Evolutionary conservation across 2,329 filamentous ascomycete genomes (phyloP).

Genomic region (Xylariaceae sp.): DNA sequence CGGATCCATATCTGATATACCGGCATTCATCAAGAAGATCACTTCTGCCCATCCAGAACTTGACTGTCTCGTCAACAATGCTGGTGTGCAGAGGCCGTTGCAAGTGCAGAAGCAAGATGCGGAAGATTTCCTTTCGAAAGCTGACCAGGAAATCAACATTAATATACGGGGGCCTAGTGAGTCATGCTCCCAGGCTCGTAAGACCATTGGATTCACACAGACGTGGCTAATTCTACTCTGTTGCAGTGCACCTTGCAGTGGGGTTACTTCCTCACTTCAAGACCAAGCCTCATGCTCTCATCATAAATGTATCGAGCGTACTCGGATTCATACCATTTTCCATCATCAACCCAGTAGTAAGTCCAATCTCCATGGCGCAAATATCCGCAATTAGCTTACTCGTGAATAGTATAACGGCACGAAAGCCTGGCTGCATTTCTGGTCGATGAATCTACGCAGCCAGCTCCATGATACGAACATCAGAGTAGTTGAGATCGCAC

Average conservation of each 20-base stretch:
- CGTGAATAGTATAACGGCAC: conserved; percentile 50
- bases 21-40: conserved; percentile 41
- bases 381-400: neutral
- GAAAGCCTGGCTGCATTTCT: conserved; percentile 57
- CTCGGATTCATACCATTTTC: conserved; percentile 50
- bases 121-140: conserved; percentile 43
- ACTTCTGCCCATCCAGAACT: conserved; percentile 48
- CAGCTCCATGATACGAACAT: conserved; percentile 44
- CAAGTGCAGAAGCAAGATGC: conserved; percentile 37
- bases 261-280: conserved; percentile 47
- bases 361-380: neutral
- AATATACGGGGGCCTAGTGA: conserved; percentile 49
- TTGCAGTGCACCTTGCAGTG: conserved; percentile 47
- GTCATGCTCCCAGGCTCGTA: too few relatives aligned
- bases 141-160: conserved; percentile 55
- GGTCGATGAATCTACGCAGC: conserved; percentile 50
- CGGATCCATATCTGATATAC: conserved; percentile 40
- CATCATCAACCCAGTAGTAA: conserved; percentile 45
- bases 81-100: conserved; percentile 53
- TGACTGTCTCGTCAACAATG: conserved; percentile 58
- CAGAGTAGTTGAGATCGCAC: conserved; percentile 52
- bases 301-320: conserved; percentile 53
- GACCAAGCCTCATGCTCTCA: conserved; percentile 35
- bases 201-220: too few relatives aligned
- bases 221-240: too few relatives aligned